phyloP scores from a whole-genome alignment of 495 filamentous ascomycete species.

The Neurospora tetrasperma region DNA sequence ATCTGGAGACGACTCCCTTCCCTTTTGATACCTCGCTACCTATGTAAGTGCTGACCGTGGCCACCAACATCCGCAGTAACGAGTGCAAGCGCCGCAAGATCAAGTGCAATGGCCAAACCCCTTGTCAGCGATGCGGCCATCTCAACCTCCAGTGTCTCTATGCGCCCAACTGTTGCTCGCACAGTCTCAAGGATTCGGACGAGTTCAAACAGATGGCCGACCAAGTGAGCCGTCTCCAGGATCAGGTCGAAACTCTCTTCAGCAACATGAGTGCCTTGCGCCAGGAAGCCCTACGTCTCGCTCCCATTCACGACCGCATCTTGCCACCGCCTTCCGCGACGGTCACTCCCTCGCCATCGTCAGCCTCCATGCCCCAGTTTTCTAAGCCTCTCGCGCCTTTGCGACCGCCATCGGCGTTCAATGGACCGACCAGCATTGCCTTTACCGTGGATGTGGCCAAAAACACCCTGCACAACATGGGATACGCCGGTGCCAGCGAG shows the following conservation, averaged over 20 bases:
- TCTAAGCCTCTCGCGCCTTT: slow-evolving; percentile 17
- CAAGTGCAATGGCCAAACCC: slow-evolving; percentile 80
- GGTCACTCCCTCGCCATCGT: slow-evolving; percentile 26
- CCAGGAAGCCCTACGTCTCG: slow-evolving; percentile 31
- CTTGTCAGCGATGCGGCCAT: slow-evolving; percentile 77
- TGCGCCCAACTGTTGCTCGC: slow-evolving; percentile 78
- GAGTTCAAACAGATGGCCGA: slow-evolving; percentile 73
- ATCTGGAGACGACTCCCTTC: not conserved
- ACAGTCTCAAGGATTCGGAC: slow-evolving; percentile 76
- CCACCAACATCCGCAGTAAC: slow-evolving; percentile 39
- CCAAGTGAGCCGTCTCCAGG: slow-evolving; percentile 65
- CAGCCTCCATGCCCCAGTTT: slow-evolving; percentile 23
- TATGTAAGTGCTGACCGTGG: not conserved
- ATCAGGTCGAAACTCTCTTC: slow-evolving; percentile 72
- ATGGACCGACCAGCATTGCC: slow-evolving; percentile 74
- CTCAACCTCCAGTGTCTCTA: slow-evolving; percentile 75
- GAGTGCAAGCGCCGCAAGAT: slow-evolving; percentile 89
- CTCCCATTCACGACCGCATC: slow-evolving; percentile 31
- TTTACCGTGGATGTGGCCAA: slow-evolving; percentile 84
- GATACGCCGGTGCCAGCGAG: slow-evolving; percentile 52
- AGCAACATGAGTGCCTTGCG: slow-evolving; percentile 56
- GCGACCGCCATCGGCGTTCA: slow-evolving; percentile 53
- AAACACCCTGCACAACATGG: slow-evolving; percentile 81
- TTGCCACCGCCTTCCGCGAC: slow-evolving; percentile 20
- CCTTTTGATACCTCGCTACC: not conserved